Evolutionary conservation across 73 alveolate species (phyloP).

Genomic region (Durusdinium trenchii): DNA sequence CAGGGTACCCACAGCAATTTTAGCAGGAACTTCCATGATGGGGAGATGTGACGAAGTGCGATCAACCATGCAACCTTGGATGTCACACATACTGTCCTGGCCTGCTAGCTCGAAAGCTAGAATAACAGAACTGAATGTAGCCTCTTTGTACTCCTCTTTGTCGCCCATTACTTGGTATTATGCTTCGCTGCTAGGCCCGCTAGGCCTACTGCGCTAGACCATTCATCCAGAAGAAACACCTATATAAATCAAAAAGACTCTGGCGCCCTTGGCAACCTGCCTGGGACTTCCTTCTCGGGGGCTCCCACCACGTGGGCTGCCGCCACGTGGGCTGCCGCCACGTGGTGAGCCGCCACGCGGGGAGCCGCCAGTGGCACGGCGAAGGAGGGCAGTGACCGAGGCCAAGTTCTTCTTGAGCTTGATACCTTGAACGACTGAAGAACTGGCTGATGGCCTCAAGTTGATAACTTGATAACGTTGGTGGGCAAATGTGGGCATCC

Average conservation of each 20-base stretch:
- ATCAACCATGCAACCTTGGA: too few relatives aligned
- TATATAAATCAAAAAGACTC: background rate
- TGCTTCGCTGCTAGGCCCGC: background rate
- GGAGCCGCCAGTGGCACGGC: constrained; percentile 41
- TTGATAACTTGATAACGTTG: background rate
- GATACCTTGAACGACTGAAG: background rate
- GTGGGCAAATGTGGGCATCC: background rate
- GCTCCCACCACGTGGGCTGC: background rate
- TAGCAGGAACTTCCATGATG: too few relatives aligned
- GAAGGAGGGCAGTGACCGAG: constrained; percentile 64
- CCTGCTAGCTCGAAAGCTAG: too few relatives aligned
- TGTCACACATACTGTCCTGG: too few relatives aligned
- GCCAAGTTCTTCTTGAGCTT: constrained; percentile 84
- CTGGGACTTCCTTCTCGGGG: background rate
- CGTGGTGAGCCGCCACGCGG: constrained; percentile 23
- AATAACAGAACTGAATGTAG: too few relatives aligned
- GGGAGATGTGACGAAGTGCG: too few relatives aligned
- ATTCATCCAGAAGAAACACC: background rate
- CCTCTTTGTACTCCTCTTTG: too few relatives aligned
- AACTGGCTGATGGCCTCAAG: background rate
- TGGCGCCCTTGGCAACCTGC: background rate
- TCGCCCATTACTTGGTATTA: too few relatives aligned
- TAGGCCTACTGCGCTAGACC: background rate
- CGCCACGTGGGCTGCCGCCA: background rate
- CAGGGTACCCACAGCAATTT: too few relatives aligned